phyloP scores from a whole-genome alignment of 2,329 filamentous ascomycete genomes.

The Dendrostoma leiphaemia region DNA sequence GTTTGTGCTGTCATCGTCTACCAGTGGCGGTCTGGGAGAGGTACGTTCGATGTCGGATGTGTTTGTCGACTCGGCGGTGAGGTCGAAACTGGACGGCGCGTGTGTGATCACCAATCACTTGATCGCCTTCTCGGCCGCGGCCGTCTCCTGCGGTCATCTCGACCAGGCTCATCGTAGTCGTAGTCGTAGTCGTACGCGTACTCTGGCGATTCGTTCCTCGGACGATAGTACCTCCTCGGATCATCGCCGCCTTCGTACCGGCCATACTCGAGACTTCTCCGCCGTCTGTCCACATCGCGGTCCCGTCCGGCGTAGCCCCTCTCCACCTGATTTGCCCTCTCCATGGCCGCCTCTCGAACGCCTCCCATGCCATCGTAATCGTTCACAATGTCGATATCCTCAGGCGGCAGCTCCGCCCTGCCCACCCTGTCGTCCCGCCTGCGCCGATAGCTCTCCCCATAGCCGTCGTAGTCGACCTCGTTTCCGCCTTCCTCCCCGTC shows the following conservation, averaged over 20 bases:
- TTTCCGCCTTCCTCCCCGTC: not conserved
- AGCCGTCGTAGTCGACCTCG: not conserved
- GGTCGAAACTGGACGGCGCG: no score
- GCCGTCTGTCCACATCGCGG: not conserved
- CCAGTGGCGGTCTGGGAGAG: no score
- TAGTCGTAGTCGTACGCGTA: not conserved
- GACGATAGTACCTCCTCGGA: not conserved
- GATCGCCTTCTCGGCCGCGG: conserved; percentile 15
- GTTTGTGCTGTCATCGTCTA: no score
- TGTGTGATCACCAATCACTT: conserved; percentile 12
- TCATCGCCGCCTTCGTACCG: not conserved
- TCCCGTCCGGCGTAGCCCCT: conserved; percentile 7
- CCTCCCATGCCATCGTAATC: no score
- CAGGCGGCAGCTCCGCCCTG: conserved; percentile 8
- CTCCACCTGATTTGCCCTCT: no score
- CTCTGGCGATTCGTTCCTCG: not conserved
- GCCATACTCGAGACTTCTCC: no score
- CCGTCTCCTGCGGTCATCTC: conserved; percentile 7
- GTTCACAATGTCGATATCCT: no score
- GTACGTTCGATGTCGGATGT: no score
- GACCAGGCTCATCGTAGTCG: not conserved
- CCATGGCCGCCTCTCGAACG: no score
- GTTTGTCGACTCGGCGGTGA: not conserved
- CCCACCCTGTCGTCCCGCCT: not conserved
- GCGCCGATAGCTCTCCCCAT: not conserved